A percentile compares a stretch with the other conserved stretches of the same genome.
These are phyloP conservation scores for Parmelia sp. DNA, from an alignment of 495 filamentous ascomycete species.

Conservation along the genomic window DNA sequence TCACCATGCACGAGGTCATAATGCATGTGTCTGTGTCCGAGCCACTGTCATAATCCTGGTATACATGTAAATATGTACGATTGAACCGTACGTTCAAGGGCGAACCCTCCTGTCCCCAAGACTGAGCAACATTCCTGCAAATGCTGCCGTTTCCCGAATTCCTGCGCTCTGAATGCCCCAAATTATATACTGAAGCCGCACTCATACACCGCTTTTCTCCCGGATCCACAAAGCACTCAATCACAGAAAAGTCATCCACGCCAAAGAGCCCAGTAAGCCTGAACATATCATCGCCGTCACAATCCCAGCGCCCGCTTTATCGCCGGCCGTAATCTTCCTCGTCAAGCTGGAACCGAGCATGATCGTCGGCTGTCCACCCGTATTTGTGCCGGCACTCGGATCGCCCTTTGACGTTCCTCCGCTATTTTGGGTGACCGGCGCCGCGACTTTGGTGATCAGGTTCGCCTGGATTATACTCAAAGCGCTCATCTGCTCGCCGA, in stretches of 20 bases:
- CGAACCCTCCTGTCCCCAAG: background rate
- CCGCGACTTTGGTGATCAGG: conserved; percentile 38
- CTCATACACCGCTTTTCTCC: background rate
- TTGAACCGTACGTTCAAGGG: background rate
- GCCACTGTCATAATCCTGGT: too few species aligned
- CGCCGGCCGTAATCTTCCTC: conserved; percentile 46
- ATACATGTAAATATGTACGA: background rate
- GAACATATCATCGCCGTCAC: conserved; percentile 53
- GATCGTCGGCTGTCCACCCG: conserved; percentile 17
- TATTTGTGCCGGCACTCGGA: conserved; percentile 46
- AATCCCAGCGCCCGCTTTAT: conserved; percentile 59
- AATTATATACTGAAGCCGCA: conserved; percentile 1
- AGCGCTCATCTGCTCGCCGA: conserved; percentile 54
- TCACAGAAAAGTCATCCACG: conserved; percentile 38
- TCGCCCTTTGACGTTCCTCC: conserved; percentile 65
- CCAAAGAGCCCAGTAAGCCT: conserved; percentile 44
- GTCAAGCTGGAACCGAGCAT: conserved; percentile 26
- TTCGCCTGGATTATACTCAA: conserved; percentile 51
- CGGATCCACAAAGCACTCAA: background rate
- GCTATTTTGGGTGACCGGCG: conserved; percentile 48
- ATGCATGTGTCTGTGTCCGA: background rate
- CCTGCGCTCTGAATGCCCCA: background rate
- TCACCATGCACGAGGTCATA: background rate
- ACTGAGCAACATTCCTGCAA: background rate
- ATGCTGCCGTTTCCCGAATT: background rate